Base-by-base conservation (phyloP, 805 yeast genomes). In the Saturnispora kantuleensis region DNA sequence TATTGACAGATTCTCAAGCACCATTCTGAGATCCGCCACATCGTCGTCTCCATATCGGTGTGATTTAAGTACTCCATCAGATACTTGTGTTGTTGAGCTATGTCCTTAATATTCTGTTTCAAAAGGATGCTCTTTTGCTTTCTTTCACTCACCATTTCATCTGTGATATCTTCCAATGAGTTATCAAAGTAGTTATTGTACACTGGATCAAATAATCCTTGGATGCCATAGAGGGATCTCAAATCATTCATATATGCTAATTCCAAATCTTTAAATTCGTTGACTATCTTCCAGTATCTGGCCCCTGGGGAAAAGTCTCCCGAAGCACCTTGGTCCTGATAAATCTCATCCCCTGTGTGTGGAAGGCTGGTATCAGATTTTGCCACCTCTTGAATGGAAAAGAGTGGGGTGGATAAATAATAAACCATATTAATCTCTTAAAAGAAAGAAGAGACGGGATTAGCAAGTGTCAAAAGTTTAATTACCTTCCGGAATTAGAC, bases 161-260 rank as follows among this genome's bases (percentile, higher is more conserved):
- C 50, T 5, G 56, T 47, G 10, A 54, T 52, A 38, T 62, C 63
- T 31, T 56, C 55, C 16, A 47, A 37, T 3, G 57, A 52, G n/a
- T 45, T 55, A 43, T 60, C 63, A 42, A 50, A 58, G 44, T 59
- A 61, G 42, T 52, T 55, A 46, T 60, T 53, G 48, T 49, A 58
- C 26, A 55, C 52, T 6, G 56, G 51, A 40, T 61, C 61, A 41
- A 60, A 59, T 36, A 50, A 40, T 44, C 55, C 50, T 11, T 55
- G 38, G 4, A 59, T 34, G 3, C 53, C 32, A 30, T 53, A 40
- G 11, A 62, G 41, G 2, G 53, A 46, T 31, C 49, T 47, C 13
- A 62, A 39, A 29, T 60, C 59, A 5, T 42, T 39, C 3, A 26
- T 9, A 35, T 59, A 61, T 3, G 39, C 48, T 1, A 11, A 11